Conservation (phyloP, 148 eudicot species). For the Nepenthes gracilis region DNA sequence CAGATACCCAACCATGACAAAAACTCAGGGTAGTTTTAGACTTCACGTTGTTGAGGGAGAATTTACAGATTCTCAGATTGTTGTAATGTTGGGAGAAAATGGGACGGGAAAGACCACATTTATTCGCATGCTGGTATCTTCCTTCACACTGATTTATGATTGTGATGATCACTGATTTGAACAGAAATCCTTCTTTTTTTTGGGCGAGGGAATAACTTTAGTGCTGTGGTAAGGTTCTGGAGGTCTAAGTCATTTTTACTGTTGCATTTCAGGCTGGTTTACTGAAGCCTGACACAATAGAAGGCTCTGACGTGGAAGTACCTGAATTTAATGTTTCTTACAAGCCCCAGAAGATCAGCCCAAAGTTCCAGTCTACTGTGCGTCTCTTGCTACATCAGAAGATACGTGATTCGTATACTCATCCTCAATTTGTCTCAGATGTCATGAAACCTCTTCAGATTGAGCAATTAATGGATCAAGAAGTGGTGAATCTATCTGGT, state of each 20-base stretch:
- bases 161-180: background rate
- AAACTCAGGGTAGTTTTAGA: conserved; percentile 78
- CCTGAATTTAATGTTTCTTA: conserved; percentile 91
- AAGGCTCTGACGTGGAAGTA: conserved; percentile 66
- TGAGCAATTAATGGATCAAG: conserved; percentile 94
- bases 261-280: conserved; percentile 70
- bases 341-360: conserved; percentile 96
- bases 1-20: conserved; percentile 81
- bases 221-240: background rate
- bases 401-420: conserved; percentile 76
- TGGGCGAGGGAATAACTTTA: no score
- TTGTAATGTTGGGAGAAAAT: conserved; percentile 98
- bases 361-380: conserved; percentile 54
- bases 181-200: no score
- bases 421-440: conserved; percentile 85
- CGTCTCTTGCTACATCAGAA: conserved; percentile 62
- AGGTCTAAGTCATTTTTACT: background rate
- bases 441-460: conserved; percentile 95
- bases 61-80: conserved; percentile 91
- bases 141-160: background rate
- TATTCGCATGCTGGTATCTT: conserved; percentile 81
- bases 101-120: conserved; percentile 97
- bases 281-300: conserved; percentile 68
- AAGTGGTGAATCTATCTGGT: conserved; percentile 89
- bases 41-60: conserved; percentile 75